Percentiles rank a stretch among this genome's conserved stretches.
These are phyloP conservation scores for Geotrichum fermentans DNA, from an alignment of 1,139 yeast genomes.

Conservation along the genomic window DNA sequence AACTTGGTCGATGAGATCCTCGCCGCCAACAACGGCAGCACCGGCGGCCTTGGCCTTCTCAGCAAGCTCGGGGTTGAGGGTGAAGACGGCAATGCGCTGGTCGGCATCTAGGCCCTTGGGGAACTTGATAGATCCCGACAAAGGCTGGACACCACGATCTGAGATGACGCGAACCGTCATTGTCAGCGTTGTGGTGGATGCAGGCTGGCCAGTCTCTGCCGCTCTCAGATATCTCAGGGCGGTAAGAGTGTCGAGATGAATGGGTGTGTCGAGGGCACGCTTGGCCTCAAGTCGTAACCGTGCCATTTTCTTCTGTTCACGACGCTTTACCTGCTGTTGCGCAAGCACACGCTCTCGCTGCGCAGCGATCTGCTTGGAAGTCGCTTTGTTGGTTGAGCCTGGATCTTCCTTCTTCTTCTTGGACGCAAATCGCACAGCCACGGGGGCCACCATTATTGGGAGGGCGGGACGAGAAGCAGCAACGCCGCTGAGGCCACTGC, in stretches of 20 bases:
- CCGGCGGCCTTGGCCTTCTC: conserved; percentile 54
- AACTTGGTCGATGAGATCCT: conserved; percentile 62
- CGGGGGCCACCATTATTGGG: conserved; percentile 1
- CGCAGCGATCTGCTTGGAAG: conserved; percentile 34
- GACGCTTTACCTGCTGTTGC: conserved; percentile 23
- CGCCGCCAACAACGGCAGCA: conserved; percentile 64
- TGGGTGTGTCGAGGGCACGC: conserved; percentile 39
- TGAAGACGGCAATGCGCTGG: conserved; percentile 60
- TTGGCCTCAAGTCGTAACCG: conserved; percentile 29
- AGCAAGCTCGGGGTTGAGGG: conserved; percentile 51
- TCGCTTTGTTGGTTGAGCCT: conserved; percentile 29
- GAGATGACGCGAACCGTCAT: conserved; percentile 64
- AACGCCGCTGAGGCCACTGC: conserved; percentile 8
- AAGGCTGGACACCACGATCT: conserved; percentile 73
- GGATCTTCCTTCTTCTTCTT: conserved; percentile 27
- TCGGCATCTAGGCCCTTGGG: conserved; percentile 71
- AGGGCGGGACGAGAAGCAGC: conserved; percentile 5
- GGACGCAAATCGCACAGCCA: conserved; percentile 25
- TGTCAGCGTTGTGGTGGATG: conserved; percentile 61
- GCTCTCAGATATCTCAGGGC: conserved; percentile 83
- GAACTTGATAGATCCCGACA: conserved; percentile 66
- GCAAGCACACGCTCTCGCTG: conserved; percentile 32
- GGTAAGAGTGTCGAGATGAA: conserved; percentile 64
- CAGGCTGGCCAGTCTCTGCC: conserved; percentile 80
- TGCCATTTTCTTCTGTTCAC: conserved; percentile 27